These are phyloP conservation scores for Coniferiporia sulphurascens DNA, from an alignment of 1,284 basidiomycete species.

Conservation along the genomic window DNA sequence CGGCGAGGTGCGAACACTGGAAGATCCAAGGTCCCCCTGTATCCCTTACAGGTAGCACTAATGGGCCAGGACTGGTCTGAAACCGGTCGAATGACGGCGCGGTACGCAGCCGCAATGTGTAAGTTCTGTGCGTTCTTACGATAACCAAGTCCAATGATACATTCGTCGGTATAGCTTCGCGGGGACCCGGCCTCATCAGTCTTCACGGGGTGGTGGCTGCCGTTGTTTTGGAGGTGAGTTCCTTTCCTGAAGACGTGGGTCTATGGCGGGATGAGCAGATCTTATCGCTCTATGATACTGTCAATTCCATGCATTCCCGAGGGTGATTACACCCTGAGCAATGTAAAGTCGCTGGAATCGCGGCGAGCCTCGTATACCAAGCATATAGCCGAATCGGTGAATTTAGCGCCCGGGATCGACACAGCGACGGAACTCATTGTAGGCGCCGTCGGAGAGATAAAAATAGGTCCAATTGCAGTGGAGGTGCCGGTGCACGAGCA, in stretches of 20 bases:
- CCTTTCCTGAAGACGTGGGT: slow-evolving; percentile 45
- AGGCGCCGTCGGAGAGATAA: slow-evolving; percentile 47
- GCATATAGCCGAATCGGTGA: slow-evolving; percentile 27
- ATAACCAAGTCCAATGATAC: too few species aligned
- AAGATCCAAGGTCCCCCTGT: too few species aligned
- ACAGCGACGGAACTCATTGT: slow-evolving; percentile 32
- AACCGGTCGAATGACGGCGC: slow-evolving; percentile 46
- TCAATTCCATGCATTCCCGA: slow-evolving; percentile 50
- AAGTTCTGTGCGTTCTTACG: slow-evolving; percentile 33
- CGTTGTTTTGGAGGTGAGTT: slow-evolving; percentile 59
- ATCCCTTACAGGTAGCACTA: slow-evolving; percentile 39
- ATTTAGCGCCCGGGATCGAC: slow-evolving; percentile 27
- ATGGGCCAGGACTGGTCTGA: slow-evolving; percentile 63
- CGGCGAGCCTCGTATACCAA: slow-evolving; percentile 26
- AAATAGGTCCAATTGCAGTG: slow-evolving; percentile 39
- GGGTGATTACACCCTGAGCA: slow-evolving; percentile 39
- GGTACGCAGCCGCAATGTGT: slow-evolving; percentile 53
- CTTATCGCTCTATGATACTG: slow-evolving; percentile 48
- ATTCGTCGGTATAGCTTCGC: slow-evolving; percentile 45
- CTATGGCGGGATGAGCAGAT: slow-evolving; percentile 54
- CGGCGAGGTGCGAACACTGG: too few species aligned
- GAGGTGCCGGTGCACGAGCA: slow-evolving; percentile 32
- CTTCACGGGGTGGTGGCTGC: slow-evolving; percentile 54
- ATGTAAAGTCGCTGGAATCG: slow-evolving; percentile 37
- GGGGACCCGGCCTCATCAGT: slow-evolving; percentile 50